Percentiles rank a stretch among this genome's conserved stretches.
Conservation (phyloP, 805 yeast species). For the Suhomyces canberraensis region DNA sequence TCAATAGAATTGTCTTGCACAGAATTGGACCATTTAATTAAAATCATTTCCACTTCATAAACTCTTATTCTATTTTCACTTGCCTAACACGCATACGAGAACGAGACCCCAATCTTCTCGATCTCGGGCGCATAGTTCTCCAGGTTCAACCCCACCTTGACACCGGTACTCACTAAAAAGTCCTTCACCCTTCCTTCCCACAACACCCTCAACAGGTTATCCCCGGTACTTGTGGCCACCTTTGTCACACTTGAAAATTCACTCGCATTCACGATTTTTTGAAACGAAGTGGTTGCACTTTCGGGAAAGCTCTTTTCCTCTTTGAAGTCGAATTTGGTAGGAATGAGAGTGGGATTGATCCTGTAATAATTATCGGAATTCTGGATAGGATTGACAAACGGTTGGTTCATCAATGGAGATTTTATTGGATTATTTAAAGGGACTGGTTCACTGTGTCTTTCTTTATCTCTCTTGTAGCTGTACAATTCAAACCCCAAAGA, state of each 20-base stretch:
- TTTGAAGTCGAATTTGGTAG: not conserved
- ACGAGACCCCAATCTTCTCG: constrained; percentile 53
- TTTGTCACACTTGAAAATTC: constrained; percentile 71
- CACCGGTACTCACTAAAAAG: constrained; percentile 74
- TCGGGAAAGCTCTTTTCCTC: constrained; percentile 11
- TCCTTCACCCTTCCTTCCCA: constrained; percentile 91
- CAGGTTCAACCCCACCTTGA: constrained; percentile 43
- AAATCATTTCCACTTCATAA: too few relatives aligned
- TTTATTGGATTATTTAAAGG: not conserved
- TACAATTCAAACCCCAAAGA: constrained; percentile 85
- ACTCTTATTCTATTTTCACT: not conserved
- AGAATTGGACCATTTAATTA: not conserved
- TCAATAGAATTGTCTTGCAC: too few relatives aligned
- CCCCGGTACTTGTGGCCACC: constrained; percentile 65
- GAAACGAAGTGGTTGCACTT: constrained; percentile 50
- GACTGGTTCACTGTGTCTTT: not conserved
- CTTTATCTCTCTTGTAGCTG: constrained; percentile 29
- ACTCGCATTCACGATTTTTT: constrained; percentile 47
- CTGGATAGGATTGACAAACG: constrained; percentile 23
- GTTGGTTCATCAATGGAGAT: too few relatives aligned
- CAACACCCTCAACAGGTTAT: constrained; percentile 55
- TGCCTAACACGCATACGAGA: constrained; percentile 55
- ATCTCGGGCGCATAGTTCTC: constrained; percentile 44
- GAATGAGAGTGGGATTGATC: constrained; percentile 24
- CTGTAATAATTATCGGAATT: constrained; percentile 23